phyloP scores from a whole-genome alignment of 2,329 filamentous ascomycete species.

The Fusarium zealandicum region DNA sequence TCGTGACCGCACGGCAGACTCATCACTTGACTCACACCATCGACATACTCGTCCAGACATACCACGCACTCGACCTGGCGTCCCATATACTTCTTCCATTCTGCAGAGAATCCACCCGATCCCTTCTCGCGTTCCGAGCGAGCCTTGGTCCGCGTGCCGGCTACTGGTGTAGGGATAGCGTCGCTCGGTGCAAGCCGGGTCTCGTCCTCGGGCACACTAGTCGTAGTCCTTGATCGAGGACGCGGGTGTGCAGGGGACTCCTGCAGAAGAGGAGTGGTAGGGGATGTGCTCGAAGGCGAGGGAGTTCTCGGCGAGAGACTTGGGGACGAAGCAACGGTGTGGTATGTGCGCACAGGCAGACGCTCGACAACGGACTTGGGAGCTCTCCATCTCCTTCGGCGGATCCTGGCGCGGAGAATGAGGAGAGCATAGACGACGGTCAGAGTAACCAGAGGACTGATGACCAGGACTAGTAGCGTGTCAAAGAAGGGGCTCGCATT shows the following conservation, averaged over 20 bases:
- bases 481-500: slow-evolving; percentile 95
- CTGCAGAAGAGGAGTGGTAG: slow-evolving; percentile 82
- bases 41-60: slow-evolving; percentile 94
- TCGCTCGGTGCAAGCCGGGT: slow-evolving; percentile 55
- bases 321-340: slow-evolving; percentile 75
- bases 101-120: slow-evolving; percentile 49
- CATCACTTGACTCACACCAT: slow-evolving; percentile 95
- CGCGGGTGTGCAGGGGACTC: slow-evolving; percentile 59
- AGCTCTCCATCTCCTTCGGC: slow-evolving; percentile 91
- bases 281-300: slow-evolving; percentile 70
- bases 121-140: slow-evolving; percentile 58
- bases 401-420: slow-evolving; percentile 85
- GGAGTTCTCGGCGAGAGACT: slow-evolving; percentile 62
- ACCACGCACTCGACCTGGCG: slow-evolving; percentile 89
- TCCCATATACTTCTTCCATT: slow-evolving; percentile 73
- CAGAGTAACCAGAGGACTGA: slow-evolving; percentile 90
- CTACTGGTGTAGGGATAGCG: slow-evolving; percentile 48
- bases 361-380: slow-evolving; percentile 95
- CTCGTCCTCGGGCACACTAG: slow-evolving; percentile 62
- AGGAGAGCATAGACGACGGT: slow-evolving; percentile 92
- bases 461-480: slow-evolving; percentile 92
- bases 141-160: slow-evolving; percentile 43
- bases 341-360: slow-evolving; percentile 94
- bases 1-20: slow-evolving; percentile 96
- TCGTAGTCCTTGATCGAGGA: slow-evolving; percentile 71